Evolutionary conservation across 225 moss, liverwort and hornwort genomes (phyloP).

Genomic region (Anthoceros angustus): DNA sequence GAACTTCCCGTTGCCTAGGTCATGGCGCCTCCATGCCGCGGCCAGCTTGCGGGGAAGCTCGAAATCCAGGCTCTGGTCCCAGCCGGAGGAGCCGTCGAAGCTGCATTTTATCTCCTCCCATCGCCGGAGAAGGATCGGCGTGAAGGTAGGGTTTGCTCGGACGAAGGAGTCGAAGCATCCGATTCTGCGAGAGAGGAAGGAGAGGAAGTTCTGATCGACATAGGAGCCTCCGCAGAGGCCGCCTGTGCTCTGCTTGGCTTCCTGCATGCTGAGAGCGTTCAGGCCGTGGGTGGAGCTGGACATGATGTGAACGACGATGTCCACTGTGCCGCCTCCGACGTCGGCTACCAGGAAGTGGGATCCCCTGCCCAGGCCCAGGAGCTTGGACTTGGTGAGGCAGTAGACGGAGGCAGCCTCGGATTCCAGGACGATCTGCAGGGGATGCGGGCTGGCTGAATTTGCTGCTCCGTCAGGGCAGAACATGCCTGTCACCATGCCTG

Average conservation of each 20-base stretch:
- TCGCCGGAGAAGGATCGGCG: not conserved
- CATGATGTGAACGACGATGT: constrained; percentile 25
- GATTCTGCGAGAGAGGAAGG: not conserved
- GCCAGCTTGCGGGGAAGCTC: not conserved
- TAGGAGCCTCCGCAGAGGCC: constrained; percentile 14
- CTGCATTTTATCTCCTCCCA: constrained; percentile 2
- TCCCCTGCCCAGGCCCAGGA: not conserved
- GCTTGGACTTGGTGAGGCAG: constrained; percentile 1
- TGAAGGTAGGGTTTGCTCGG: not conserved
- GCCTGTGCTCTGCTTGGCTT: constrained; percentile 20
- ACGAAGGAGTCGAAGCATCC: not conserved
- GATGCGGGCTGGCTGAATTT: not conserved
- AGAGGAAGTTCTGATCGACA: constrained; percentile 14
- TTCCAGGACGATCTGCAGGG: constrained; percentile 4
- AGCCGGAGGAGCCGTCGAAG: not conserved
- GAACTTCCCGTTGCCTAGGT: constrained; percentile 2
- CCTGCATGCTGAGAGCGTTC: constrained; percentile 11
- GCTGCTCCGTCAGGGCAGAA: not conserved
- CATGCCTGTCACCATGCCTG: constrained; percentile 4
- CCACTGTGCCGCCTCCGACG: constrained; percentile 20
- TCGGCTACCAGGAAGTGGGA: constrained; percentile 17
- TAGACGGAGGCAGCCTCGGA: constrained; percentile 15
- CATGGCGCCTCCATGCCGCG: not conserved
- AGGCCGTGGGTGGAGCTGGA: constrained; percentile 7
- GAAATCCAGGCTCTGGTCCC: not conserved